Base-by-base conservation (phyloP, 768 basidiomycete species). In the Termitomyces bulborhizus region DNA sequence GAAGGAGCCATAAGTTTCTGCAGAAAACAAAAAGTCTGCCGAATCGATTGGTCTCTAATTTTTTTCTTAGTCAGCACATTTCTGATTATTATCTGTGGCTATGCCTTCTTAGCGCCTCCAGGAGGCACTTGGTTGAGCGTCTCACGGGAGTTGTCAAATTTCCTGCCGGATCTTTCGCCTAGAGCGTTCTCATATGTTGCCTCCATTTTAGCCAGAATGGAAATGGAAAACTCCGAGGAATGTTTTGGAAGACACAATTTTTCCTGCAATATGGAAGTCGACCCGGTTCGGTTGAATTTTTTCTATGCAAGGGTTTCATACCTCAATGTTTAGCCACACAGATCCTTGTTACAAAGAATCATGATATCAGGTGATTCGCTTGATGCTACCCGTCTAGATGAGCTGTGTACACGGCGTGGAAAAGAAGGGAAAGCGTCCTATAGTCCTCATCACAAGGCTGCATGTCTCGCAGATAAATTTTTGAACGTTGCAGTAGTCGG, bases 1-100 rank as follows among this genome's bases (percentile, higher is more conserved):
- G 90, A 91, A 45, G 89, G 88, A 0, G 90, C 64, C 87, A 88
- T 88, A 61, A 85, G 21, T 21, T 21, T 88, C 6, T 60, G 57
- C 72, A 58, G 63, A 60, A 26, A 59, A 29, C 29, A 29, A 36
- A 49, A 52, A n/a, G n/a, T 53, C 26, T 15, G 32, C n/a, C 31
- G 46, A 34, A 63, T 62, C 54, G 62, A 63, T 60, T 55, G 16
- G 12, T 27, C 45, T 24, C 18, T 55, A 55, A 71, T 62, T 65
- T 69, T 69, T 68, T 62, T 69, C 66, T 67, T 65, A 70, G 71
- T 73, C 66, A 67, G 57, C 71, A 64, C 68, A 21, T 68, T 64
- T 70, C 41, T 18, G 54, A 61, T 54, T 54, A 24, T 51, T 51
- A 60, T 54, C 53, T 39, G 58, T 59, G 58, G 58, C 58, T 44